Evolutionary conservation across 441 rosid species (phyloP), one percentile per base, ranked within the genome.

Genomic region (Monsonia emarginata): DNA sequence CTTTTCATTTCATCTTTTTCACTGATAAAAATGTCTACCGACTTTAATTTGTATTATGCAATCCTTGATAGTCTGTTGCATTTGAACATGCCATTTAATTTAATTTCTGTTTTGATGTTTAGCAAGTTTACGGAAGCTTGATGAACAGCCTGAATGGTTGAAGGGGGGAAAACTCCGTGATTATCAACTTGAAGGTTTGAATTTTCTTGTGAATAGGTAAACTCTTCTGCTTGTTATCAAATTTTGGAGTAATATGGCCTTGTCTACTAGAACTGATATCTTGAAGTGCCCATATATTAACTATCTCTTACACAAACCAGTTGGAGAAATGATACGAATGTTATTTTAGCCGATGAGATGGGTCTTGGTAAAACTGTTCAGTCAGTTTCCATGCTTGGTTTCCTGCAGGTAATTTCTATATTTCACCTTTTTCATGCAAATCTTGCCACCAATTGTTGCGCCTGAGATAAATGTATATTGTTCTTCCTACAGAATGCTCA

Each of bases 361-460:
- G 99, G 99, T 79, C 99, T 95, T 69, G 99, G 99, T 66, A 95
- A 95, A 86, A 95, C 99, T 71, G 97, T 95, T 69, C 99, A 95
- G 86, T 95, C 99, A 26, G 94, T 95, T 62, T 95, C 99, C 18
- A 90, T 95, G 99, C 96, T 95, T 67, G 99, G 99, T 65, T 95
- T 95, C 70, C 78, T 95, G 74, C 99, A 90, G 99, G 99, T 95
- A 68, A 69, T 21, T 61, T 72, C 22, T 21, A 24, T 62, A 27
- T 38, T 52, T 73, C 65, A 67, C 54, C 63, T 26, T 24, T 7
- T 31, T 62, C 36, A 34, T 73, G 30, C 30, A 24, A 68, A 13
- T 31, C 27, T 60, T 61, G 60, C 31, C 31, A 50, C 31, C 21
- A 24, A 28, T n/a, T 14, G 28, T 21, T 42, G 63, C 8, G 32